Percentiles rank a stretch among this genome's conserved stretches.
Conservation (phyloP, 2,329 filamentous ascomycete species). For the Cyclaneusma minus region DNA sequence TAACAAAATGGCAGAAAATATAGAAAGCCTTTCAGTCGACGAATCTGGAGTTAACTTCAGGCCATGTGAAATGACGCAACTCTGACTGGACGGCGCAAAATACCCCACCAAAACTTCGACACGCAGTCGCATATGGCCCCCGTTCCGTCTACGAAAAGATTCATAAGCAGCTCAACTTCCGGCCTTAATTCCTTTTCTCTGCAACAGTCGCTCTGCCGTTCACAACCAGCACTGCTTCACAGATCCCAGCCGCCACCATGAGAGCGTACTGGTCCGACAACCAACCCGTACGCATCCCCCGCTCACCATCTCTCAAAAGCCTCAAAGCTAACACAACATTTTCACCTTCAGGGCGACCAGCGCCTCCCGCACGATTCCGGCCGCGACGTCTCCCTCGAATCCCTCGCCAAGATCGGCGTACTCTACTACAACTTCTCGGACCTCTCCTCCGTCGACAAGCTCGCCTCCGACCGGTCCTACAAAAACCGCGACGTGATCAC, state of each 20-base stretch:
- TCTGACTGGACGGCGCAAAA: conserved; percentile 2
- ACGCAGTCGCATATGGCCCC: conserved; percentile 2
- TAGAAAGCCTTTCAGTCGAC: no score
- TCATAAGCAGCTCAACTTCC: conserved; percentile 1
- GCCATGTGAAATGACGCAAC: conserved; percentile 3
- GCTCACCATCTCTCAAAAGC: conserved; percentile 1
- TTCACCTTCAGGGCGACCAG: conserved; percentile 63
- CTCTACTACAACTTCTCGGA: conserved; percentile 56
- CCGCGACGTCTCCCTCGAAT: conserved; percentile 43
- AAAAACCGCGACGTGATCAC: conserved; percentile 90
- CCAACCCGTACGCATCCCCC: conserved; percentile 29
- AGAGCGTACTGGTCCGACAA: conserved; percentile 61
- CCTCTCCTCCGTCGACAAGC: conserved; percentile 50
- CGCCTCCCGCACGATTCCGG: conserved; percentile 81
- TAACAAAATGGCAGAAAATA: no score
- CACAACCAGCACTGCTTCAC: conserved; percentile 3
- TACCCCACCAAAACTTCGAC: conserved; percentile 1
- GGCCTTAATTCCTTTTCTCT: neutral
- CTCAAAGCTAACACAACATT: conserved; percentile 1
- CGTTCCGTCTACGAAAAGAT: conserved; percentile 2
- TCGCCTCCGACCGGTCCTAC: conserved; percentile 67
- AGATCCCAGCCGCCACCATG: conserved; percentile 28
- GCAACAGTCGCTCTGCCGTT: conserved; percentile 1
- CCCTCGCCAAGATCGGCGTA: conserved; percentile 64
- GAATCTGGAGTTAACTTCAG: no score